phyloP scores from a whole-genome alignment of 495 filamentous ascomycete species.

The Lepraria neglecta region DNA sequence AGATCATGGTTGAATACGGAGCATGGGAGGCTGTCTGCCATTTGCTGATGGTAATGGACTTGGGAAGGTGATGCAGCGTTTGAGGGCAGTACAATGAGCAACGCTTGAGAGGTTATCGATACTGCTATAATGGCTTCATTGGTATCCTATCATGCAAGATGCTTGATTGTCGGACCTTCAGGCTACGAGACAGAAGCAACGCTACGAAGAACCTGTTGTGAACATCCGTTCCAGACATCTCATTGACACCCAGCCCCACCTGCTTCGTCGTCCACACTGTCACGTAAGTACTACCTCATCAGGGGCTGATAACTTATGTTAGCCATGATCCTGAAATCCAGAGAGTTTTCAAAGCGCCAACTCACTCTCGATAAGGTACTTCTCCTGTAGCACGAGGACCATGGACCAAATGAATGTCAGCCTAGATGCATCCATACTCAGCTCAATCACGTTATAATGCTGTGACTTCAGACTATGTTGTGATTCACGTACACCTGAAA shows the following conservation, averaged over 20 bases:
- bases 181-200: no score
- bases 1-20: no score
- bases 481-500: constrained; percentile 15
- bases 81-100: background rate
- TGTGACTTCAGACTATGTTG: background rate
- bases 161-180: background rate
- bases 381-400: constrained; percentile 7
- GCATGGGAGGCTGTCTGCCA: no score
- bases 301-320: background rate
- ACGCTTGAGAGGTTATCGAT: background rate
- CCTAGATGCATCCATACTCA: background rate
- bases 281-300: no score
- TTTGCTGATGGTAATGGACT: no score
- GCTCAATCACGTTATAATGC: background rate
- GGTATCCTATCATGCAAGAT: background rate
- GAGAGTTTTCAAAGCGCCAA: background rate
- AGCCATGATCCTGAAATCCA: background rate
- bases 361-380: background rate
- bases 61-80: background rate
- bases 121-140: background rate
- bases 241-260: no score
- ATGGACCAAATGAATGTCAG: background rate
- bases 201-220: no score
- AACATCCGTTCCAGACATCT: no score
- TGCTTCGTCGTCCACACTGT: no score